phyloP scores from a whole-genome alignment of 2,329 filamentous ascomycete genomes.

The Fusarium devonianum region DNA sequence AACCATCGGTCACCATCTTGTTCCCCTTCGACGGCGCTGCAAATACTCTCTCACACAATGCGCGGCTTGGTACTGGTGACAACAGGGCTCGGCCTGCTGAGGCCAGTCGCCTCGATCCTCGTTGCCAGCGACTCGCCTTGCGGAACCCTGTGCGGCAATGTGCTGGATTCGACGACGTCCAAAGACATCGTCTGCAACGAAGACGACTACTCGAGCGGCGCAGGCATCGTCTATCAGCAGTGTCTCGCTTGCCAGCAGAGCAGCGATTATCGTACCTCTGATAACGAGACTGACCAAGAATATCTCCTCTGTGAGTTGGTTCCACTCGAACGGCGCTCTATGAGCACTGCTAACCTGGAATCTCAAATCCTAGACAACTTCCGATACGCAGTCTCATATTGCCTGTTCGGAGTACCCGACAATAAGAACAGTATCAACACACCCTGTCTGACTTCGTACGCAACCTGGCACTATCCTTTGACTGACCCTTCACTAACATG shows the following conservation, averaged over 20 bases:
- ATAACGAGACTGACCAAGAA: slow-evolving; percentile 60
- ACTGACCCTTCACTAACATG: slow-evolving; percentile 4
- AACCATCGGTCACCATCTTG: neutral
- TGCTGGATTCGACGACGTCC: slow-evolving; percentile 53
- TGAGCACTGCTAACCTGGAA: slow-evolving; percentile 20
- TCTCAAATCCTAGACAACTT: slow-evolving; percentile 59
- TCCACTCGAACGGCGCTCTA: neutral
- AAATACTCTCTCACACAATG: slow-evolving; percentile 6
- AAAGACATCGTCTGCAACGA: slow-evolving; percentile 60
- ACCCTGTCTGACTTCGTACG: slow-evolving; percentile 62
- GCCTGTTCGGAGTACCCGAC: slow-evolving; percentile 59
- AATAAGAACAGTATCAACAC: slow-evolving; percentile 54
- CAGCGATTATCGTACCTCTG: slow-evolving; percentile 55
- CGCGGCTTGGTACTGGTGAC: slow-evolving; percentile 20
- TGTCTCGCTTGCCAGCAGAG: slow-evolving; percentile 61
- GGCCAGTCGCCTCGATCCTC: slow-evolving; percentile 46
- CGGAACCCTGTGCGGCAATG: slow-evolving; percentile 60
- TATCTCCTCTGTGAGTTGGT: slow-evolving; percentile 61
- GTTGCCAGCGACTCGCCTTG: slow-evolving; percentile 59
- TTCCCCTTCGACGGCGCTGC: neutral
- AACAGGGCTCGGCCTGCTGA: slow-evolving; percentile 29
- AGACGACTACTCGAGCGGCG: slow-evolving; percentile 47
- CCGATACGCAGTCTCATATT: slow-evolving; percentile 62
- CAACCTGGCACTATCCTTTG: neutral
- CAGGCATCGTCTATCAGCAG: slow-evolving; percentile 58